Base-by-base conservation (phyloP, 495 filamentous ascomycete genomes). In the Penicillium odoratum region DNA sequence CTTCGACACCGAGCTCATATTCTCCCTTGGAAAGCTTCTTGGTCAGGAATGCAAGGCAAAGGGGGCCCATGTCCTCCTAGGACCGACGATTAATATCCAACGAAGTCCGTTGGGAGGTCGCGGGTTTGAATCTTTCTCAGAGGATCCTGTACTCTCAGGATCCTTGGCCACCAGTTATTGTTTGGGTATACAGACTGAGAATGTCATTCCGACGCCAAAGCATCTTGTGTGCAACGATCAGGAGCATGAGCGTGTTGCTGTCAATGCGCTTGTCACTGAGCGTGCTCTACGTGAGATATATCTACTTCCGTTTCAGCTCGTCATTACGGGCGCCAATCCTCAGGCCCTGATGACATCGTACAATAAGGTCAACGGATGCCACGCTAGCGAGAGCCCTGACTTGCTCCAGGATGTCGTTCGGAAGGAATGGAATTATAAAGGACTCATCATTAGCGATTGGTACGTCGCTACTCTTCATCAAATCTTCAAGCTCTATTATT, bases 181-280 rank as follows among this genome's bases (percentile, higher is more conserved):
- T 44, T 77, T 78, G 47, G 88, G 88, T 4, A 77, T 91, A 8
- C 81, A 91, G 66, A 74, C 74, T 16, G 81, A 76, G 13, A 81
- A 83, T 5, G 75, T 91, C 13, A 79, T 76, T 33, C 81, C 88
- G 0, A 86, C 84, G 0, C 70, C 86, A 48, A 92, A 91, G 73
- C 88, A 92, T 66, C 92, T 89, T 63, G 84, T 88, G 15, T 85
- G 82, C 60, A 93, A 92, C 68, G 89, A 92, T 63, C 85, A 88
- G 63, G 89, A 93, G 63, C 83, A 88, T 56, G 81, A 84, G 68
- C 76, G 90, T 0, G 81, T 87, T 73, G 83, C 81, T 0, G 84
- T 90, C 3, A 75, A 87, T 66, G 82, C 79, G 38, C 83, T 87
- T 48, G 74, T 92, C 21, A 85, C 86, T 3, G 79, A 87, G 53